Conservation (phyloP, 2,329 filamentous ascomycete genomes). For the Hypoxylon sp. region DNA sequence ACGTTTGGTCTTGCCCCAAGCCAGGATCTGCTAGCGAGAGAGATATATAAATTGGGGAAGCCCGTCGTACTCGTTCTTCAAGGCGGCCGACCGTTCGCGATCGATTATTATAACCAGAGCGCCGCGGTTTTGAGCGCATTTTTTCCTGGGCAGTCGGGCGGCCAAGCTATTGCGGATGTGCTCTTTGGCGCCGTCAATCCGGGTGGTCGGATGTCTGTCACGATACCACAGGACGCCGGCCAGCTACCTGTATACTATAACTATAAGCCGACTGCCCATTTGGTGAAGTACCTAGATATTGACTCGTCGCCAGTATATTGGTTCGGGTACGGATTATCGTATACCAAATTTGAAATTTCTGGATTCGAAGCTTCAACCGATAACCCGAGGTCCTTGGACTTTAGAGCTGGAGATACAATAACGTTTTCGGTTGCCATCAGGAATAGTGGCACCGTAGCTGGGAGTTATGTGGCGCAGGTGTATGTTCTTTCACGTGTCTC, state of each 20-base stretch:
- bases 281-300: constrained; percentile 53
- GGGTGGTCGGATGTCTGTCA: constrained; percentile 55
- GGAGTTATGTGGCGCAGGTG: constrained; percentile 60
- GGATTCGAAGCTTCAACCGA: constrained; percentile 48
- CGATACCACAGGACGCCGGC: constrained; percentile 55
- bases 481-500: constrained; percentile 60
- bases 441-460: constrained; percentile 55
- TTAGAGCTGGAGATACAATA: constrained; percentile 52
- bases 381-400: constrained; percentile 26
- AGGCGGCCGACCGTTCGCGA: constrained; percentile 60
- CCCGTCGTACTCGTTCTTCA: constrained; percentile 61
- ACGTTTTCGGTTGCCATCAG: constrained; percentile 55
- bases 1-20: constrained; percentile 57
- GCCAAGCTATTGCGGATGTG: constrained; percentile 57
- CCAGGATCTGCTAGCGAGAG: constrained; percentile 57
- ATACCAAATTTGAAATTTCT: constrained; percentile 53
- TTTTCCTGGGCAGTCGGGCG: constrained; percentile 56
- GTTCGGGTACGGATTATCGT: constrained; percentile 58
- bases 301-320: constrained; percentile 53
- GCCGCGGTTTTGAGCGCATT: constrained; percentile 59
- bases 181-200: constrained; percentile 55
- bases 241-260: constrained; percentile 58
- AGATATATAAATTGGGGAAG: constrained; percentile 58
- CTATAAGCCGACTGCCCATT: constrained; percentile 53
- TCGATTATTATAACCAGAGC: constrained; percentile 58